These are phyloP conservation scores for Crucibulum laeve DNA, from an alignment of 768 basidiomycete species.

Conservation along the genomic window DNA sequence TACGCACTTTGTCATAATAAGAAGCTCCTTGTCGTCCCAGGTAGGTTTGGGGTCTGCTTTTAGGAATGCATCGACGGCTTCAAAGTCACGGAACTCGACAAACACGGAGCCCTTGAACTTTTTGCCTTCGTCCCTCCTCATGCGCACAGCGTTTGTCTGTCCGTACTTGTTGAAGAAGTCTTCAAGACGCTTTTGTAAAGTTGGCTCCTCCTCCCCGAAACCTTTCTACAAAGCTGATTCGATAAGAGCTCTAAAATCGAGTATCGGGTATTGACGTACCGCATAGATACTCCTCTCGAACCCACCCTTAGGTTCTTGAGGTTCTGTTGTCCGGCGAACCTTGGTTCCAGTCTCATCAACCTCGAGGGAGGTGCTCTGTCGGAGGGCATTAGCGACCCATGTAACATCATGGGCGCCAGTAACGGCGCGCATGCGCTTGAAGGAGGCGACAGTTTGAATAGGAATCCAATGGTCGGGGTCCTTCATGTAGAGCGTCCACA, in stretches of 20 bases:
- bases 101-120: slow-evolving; percentile 96
- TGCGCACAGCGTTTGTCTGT: slow-evolving; percentile 74
- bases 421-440: slow-evolving; percentile 89
- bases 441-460: slow-evolving; percentile 80
- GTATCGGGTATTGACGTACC: slow-evolving; percentile 41
- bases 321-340: slow-evolving; percentile 69
- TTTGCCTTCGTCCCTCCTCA: slow-evolving; percentile 81
- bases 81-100: slow-evolving; percentile 75
- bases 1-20: slow-evolving; percentile 84
- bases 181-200: slow-evolving; percentile 71
- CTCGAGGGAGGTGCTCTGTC: slow-evolving; percentile 52
- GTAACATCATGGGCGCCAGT: slow-evolving; percentile 48
- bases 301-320: slow-evolving; percentile 72
- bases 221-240: slow-evolving; percentile 64
- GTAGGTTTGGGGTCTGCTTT: slow-evolving; percentile 77
- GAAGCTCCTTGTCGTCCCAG: slow-evolving; percentile 71
- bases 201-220: slow-evolving; percentile 63
- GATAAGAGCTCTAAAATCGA: background rate
- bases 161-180: slow-evolving; percentile 79
- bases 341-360: slow-evolving; percentile 70
- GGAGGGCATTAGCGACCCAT: slow-evolving; percentile 73
- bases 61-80: slow-evolving; percentile 69
- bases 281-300: slow-evolving; percentile 88
- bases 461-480: slow-evolving; percentile 88
- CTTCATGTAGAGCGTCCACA: slow-evolving; percentile 88